Percentiles rank a stretch among this genome's conserved stretches.
These are phyloP conservation scores for Hawksworthiomyces lignivorus DNA, from an alignment of 2,329 filamentous ascomycete genomes.

Conservation along the genomic window DNA sequence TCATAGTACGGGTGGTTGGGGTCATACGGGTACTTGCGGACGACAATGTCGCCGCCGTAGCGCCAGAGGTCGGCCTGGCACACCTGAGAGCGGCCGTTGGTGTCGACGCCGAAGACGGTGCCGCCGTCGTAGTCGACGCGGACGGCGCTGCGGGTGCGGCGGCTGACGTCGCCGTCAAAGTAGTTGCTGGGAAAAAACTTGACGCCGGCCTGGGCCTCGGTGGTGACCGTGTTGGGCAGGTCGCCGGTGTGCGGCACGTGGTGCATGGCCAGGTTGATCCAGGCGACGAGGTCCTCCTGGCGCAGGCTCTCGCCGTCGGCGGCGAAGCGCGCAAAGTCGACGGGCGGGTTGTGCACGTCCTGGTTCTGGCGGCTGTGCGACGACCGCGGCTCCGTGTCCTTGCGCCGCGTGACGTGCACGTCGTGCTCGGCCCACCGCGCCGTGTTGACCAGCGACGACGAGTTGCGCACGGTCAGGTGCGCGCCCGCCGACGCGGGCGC, in stretches of 20 bases:
- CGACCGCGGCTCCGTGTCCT: conserved; percentile 43
- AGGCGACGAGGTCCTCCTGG: conserved; percentile 42
- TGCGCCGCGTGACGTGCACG: conserved; percentile 40
- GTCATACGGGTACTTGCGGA: no score
- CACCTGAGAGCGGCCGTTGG: no score
- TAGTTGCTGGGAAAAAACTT: conserved; percentile 39
- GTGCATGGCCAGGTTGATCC: conserved; percentile 47
- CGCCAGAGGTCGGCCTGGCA: no score
- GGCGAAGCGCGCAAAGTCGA: conserved; percentile 44
- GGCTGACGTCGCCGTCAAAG: conserved; percentile 30
- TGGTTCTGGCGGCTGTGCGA: conserved; percentile 39
- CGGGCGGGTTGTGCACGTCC: conserved; percentile 36
- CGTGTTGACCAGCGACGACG: conserved; percentile 35
- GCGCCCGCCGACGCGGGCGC: conserved; percentile 29
- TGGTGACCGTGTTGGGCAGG: conserved; percentile 46
- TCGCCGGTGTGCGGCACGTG: conserved; percentile 48
- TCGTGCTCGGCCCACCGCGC: conserved; percentile 43
- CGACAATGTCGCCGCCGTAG: no score
- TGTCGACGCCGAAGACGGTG: no score
- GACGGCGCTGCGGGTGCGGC: conserved; percentile 32
- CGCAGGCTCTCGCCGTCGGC: conserved; percentile 34
- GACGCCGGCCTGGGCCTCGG: conserved; percentile 35
- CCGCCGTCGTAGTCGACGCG: no score
- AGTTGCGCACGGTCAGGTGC: conserved; percentile 42
- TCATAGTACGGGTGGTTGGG: no score